Evolutionary conservation across 2,329 filamentous ascomycete species (phyloP), one percentile per base, ranked within the genome.

Genomic region (Ophiostoma quercus): DNA sequence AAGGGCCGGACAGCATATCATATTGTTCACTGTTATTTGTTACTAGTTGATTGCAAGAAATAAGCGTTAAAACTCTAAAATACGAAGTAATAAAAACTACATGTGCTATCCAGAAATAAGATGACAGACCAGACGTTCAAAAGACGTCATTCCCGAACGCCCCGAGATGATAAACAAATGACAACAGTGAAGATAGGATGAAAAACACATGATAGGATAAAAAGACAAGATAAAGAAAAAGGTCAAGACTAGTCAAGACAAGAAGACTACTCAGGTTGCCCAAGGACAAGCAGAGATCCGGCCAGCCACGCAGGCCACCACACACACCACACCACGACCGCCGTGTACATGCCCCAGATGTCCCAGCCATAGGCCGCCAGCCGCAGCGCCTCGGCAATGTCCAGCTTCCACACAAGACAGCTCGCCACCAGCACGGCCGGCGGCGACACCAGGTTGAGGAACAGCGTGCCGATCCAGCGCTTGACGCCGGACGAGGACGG

Each of bases 261-360:
- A n/a, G n/a, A n/a, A n/a, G n/a, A 11, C 25, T 25, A 8, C 65
- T 54, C 72, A 1, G 74, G 75, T 70, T 72, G 71, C 5, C 84
- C 84, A 69, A 87, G 79, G 63, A 88, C 81, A 32, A 85, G 80
- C 6, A 88, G 78, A 71, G 82, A 81, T 1, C 85, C 91, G 7
- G 88, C 85, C 51, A 95, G 78, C 94, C 94, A 97, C 8, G 92
- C 92, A 0, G 94, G 94, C 90, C 92, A 95, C 94, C 94, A 97
- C 62, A 97, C 88, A 77, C 92, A 91, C 92, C 93, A 97, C n/a
- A 97, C 85, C 12, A 96, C 87, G 22, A 97, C 88, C 71, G 92
- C 90, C 1, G 93, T 96, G 82, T 93, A 96, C 85, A 95, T 87
- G 1, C 92, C 92, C 87, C 90, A 93, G 14, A 97, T 88, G 76